Evolutionary conservation across 164 flowering plant species (phyloP).

Genomic region (Sextonia rubra): DNA sequence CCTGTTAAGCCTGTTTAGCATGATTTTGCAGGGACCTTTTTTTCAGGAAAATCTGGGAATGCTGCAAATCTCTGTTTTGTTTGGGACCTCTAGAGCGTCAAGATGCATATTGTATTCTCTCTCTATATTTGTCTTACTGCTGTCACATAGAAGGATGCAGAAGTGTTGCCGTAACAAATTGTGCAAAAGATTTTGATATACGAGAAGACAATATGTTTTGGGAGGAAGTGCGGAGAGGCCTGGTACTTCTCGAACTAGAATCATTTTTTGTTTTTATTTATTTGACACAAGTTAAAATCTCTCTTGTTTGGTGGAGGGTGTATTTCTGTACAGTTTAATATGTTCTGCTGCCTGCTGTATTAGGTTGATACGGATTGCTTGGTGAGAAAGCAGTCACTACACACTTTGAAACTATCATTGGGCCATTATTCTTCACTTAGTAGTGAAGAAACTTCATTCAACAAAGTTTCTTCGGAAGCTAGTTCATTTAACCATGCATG

Average conservation of each 20-base stretch:
- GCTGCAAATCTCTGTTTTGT: slow-evolving; percentile 63
- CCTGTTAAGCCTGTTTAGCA: slow-evolving; percentile 3
- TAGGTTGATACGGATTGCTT: slow-evolving; percentile 78
- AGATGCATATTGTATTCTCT: slow-evolving; percentile 74
- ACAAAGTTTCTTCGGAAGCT: slow-evolving; percentile 20
- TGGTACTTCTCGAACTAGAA: slow-evolving; percentile 47
- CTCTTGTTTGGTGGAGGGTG: slow-evolving; percentile 1
- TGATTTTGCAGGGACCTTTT: slow-evolving; percentile 46
- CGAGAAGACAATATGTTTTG: slow-evolving; percentile 59
- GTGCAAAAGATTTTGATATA: slow-evolving; percentile 45
- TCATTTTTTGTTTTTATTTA: neutral
- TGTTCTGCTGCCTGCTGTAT: slow-evolving; percentile 8
- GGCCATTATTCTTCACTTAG: slow-evolving; percentile 8
- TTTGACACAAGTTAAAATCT: neutral
- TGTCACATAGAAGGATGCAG: slow-evolving; percentile 25
- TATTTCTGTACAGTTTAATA: neutral
- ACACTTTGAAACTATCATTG: slow-evolving; percentile 55
- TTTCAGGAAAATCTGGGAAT: slow-evolving; percentile 54
- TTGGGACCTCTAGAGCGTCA: slow-evolving; percentile 66
- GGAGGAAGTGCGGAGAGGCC: slow-evolving; percentile 77
- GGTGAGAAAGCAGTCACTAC: slow-evolving; percentile 79
- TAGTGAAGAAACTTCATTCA: slow-evolving; percentile 23
- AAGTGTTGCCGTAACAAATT: slow-evolving; percentile 18
- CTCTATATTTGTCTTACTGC: slow-evolving; percentile 52
- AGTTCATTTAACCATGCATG: slow-evolving; percentile 3